Percentiles rank a stretch among this genome's conserved stretches.
Evolutionary conservation across 257 asterid genomes (phyloP).

Genomic region (Solanum sejunctum): DNA sequence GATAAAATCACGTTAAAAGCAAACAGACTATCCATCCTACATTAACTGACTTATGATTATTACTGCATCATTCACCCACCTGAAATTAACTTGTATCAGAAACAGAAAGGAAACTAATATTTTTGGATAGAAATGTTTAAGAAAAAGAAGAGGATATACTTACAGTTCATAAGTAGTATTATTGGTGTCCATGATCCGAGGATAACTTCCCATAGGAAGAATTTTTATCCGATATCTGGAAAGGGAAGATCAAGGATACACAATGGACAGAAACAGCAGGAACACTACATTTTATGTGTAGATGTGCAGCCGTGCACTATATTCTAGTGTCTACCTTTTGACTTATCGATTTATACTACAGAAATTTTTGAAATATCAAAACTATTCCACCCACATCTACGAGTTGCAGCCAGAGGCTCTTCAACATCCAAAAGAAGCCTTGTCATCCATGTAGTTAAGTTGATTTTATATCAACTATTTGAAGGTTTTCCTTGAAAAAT

Average conservation of each 20-base stretch:
- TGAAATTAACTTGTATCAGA: background rate
- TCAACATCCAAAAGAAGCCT: background rate
- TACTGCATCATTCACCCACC: background rate
- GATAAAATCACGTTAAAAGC: background rate
- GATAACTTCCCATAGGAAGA: conserved; percentile 98
- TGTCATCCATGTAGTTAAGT: background rate
- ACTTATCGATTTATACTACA: background rate
- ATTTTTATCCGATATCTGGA: conserved; percentile 82
- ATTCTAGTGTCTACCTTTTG: background rate
- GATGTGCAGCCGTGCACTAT: background rate
- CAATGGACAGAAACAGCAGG: background rate
- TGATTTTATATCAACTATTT: background rate
- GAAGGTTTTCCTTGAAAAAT: background rate
- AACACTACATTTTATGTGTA: background rate
- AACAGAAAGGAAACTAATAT: background rate
- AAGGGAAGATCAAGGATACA: background rate
- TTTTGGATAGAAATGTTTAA: background rate
- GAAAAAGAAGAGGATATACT: conserved; percentile 13
- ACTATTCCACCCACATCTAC: background rate
- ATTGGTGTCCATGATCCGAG: conserved; percentile 86
- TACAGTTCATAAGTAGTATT: conserved; percentile 89
- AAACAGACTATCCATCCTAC: background rate
- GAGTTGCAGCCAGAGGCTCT: background rate
- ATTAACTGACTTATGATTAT: background rate
- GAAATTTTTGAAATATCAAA: background rate